A percentile compares a stretch with the other conserved stretches of the same genome.
These are phyloP conservation scores for Fimicolochytrium jonesii DNA, from an alignment of 192 early-diverging fungal genomes.

Conservation along the genomic window DNA sequence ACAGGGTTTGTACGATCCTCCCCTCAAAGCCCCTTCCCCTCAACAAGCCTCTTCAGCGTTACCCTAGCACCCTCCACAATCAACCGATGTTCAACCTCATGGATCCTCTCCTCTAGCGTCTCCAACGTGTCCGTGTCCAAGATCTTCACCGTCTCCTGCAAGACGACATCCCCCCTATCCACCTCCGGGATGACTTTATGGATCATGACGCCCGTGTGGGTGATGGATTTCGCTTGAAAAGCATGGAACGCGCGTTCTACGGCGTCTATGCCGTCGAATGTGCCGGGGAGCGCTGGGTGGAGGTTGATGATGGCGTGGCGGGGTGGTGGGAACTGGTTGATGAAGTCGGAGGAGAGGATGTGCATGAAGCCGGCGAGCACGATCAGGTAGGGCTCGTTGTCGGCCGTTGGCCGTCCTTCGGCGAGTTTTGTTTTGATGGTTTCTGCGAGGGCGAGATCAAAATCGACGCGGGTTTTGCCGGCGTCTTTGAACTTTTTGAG, in stretches of 20 bases:
- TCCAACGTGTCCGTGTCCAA: constrained; percentile 70
- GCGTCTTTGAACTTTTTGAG: constrained; percentile 81
- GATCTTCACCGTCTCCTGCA: constrained; percentile 76
- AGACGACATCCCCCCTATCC: constrained; percentile 87
- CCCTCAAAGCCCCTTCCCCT: too few species aligned
- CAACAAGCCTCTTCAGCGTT: too few species aligned
- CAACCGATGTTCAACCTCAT: constrained; percentile 80
- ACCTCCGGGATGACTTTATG: constrained; percentile 95
- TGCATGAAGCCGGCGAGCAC: constrained; percentile 99
- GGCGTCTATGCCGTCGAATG: constrained; percentile 95
- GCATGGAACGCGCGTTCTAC: constrained; percentile 93
- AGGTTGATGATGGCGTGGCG: constrained; percentile 93
- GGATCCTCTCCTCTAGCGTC: constrained; percentile 83
- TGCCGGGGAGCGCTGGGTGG: constrained; percentile 93
- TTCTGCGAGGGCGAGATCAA: constrained; percentile 79
- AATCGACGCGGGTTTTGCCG: constrained; percentile 81
- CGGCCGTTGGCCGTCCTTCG: not conserved
- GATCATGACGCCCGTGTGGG: constrained; percentile 58
- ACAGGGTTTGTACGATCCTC: too few species aligned
- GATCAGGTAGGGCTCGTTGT: constrained; percentile 67
- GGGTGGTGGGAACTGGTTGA: constrained; percentile 60
- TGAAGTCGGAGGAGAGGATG: constrained; percentile 84
- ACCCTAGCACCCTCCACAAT: constrained; percentile 70
- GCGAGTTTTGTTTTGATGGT: constrained; percentile 14
- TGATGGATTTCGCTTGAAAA: constrained; percentile 65